Evolutionary conservation across 768 basidiomycete species (phyloP), one percentile per base, ranked within the genome.

Genomic region (Udeniomyces megalosporus): DNA sequence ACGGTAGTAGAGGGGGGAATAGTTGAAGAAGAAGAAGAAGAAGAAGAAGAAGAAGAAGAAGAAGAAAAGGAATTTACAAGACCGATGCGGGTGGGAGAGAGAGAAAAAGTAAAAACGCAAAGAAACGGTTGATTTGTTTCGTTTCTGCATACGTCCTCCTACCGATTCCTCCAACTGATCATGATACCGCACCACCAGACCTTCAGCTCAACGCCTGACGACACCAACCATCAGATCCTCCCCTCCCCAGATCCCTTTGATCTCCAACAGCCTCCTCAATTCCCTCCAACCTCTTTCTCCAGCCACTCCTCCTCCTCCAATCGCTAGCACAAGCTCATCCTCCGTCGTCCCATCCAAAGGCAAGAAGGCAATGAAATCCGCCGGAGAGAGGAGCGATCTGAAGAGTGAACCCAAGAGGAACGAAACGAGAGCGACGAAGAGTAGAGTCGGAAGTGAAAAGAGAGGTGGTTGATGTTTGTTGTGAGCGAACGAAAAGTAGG

Each of bases 401-500:
- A 95, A 75, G 60, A 97, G 76, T 29, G 89, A 92, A 61, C 93
- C 93, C 69, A 96, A 80, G 69, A 97, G 76, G 74, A 97, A 91
- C 29, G 86, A 84, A 68, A 95, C 86, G 66, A 97, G 73, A 44
- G 83, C 89, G 44, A 85, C 80, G 64, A 89, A 76, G 68, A 95
- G 69, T 62, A 93, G 73, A 46, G 82, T 83, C 49, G 77, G 75
- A 56, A 79, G 71, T 46, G 76, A 75, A 68, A 77, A 82, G 60
- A 58, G 68, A n/a, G 55, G 22, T 3, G 55, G 22, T n/a, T 31
- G 51, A n/a, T 17, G 32, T 8, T 53, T 31, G 51, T 14, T n/a
- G n/a, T 29, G 51, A 20, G 51, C 4, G 31, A 32, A 29, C 28
- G 26, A 8, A 31, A 52, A 34, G 31, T 4, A 34, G 54, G 38